Evolutionary conservation across 441 rosid species (phyloP), one percentile per base, ranked within the genome.

Genomic region (Adansonia grandidieri): DNA sequence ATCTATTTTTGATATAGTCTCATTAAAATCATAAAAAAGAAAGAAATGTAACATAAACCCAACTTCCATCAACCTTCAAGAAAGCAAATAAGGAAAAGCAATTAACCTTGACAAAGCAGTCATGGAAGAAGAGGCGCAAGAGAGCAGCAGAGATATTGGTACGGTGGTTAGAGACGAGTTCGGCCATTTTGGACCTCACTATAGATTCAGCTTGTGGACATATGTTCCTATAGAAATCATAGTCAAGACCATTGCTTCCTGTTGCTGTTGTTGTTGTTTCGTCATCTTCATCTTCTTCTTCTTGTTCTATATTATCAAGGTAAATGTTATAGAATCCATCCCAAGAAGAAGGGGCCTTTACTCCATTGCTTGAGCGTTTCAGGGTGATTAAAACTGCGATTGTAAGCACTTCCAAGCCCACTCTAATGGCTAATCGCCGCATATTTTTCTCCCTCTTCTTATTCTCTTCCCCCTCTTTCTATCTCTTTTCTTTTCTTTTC

Each of bases 51-150:
- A 56, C 2, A 56, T 0, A 17, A 56, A n/a, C 61, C 61, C 22
- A 56, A 57, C 7, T 17, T 6, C 11, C 8, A 57, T 57, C 19
- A 17, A 57, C 60, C 7, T 54, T 51, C 17, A 14, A 14, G 7
- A 54, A n/a, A 54, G 58, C 17, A 54, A 54, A 1, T n/a, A 42
- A 15, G 13, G 2, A n/a, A 54, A 54, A 54, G 60, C n/a, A 37
- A 1, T 42, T 2, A 19, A 87, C 92, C 86, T 86, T 77, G 9
- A 90, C 84, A 42, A 88, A 85, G 80, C 91, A 84, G 75, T 81
- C 92, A 22, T 88, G 93, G 77, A 90, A 81, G 69, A 83, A 85
- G 89, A 84, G 79, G 74, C 96, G 79, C 58, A 90, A 81, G 56
- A 85, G 76, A 80, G 85, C 86, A 11, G 92, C 91, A 4, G 91